These are phyloP conservation scores for Fusarium heterosporum DNA, from an alignment of 2,329 filamentous ascomycete species.

Conservation along the genomic window DNA sequence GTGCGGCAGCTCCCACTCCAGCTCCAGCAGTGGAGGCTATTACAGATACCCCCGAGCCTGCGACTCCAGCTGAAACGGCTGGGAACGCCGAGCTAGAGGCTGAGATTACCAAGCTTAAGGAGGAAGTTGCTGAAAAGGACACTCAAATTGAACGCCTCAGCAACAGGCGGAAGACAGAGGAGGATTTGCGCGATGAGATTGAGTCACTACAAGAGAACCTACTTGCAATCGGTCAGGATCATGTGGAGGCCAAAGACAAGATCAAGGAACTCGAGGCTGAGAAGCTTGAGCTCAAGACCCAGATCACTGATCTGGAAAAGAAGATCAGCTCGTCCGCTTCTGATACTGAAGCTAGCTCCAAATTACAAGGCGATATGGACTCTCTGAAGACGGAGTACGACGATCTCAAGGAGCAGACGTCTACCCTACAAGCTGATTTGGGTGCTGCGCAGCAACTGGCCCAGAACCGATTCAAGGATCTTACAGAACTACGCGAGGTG, in stretches of 20 bases:
- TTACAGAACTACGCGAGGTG: slow-evolving; percentile 82
- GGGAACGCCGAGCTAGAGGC: slow-evolving; percentile 58
- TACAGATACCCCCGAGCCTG: slow-evolving; percentile 53
- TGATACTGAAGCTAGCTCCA: slow-evolving; percentile 60
- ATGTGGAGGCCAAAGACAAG: slow-evolving; percentile 84
- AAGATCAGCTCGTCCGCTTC: slow-evolving; percentile 65
- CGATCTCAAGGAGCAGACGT: slow-evolving; percentile 76
- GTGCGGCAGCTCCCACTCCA: slow-evolving; percentile 53
- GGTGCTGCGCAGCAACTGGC: slow-evolving; percentile 88
- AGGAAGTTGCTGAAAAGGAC: slow-evolving; percentile 73
- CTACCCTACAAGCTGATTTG: slow-evolving; percentile 82
- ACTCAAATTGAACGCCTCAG: slow-evolving; percentile 77
- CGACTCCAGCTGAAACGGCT: slow-evolving; percentile 45
- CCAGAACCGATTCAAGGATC: slow-evolving; percentile 86
- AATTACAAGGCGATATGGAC: slow-evolving; percentile 71
- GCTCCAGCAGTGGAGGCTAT: slow-evolving; percentile 50
- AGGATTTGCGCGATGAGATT: slow-evolving; percentile 85
- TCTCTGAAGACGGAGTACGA: slow-evolving; percentile 67
- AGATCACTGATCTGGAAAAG: slow-evolving; percentile 75
- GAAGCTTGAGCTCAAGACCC: slow-evolving; percentile 72
- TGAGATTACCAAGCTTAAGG: slow-evolving; percentile 63
- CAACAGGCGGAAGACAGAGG: slow-evolving; percentile 78
- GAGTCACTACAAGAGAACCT: slow-evolving; percentile 85
- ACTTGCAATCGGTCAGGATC: slow-evolving; percentile 81
- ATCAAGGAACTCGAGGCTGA: slow-evolving; percentile 77